A percentile compares a stretch with the other conserved stretches of the same genome.
phyloP scores from a whole-genome alignment of 176 grass and related monocot genomes.

The Phoenix dactylifera region DNA sequence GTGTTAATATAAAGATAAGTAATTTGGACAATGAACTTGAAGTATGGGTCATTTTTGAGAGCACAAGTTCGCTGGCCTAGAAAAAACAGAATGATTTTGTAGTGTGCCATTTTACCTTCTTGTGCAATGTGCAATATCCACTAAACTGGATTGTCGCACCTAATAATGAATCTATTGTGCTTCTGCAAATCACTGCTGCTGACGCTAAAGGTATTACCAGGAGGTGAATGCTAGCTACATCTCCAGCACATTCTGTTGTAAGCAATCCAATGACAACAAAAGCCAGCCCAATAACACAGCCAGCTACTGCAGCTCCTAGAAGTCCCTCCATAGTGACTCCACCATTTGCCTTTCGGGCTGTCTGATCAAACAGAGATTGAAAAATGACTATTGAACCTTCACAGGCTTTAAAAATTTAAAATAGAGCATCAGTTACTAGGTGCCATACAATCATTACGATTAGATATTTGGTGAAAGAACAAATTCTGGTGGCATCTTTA shows the following conservation, averaged over 20 bases:
- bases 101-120: constrained; percentile 39
- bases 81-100: not conserved
- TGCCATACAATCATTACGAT: no score
- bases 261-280: constrained; percentile 66
- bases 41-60: no score
- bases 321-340: constrained; percentile 64
- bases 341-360: constrained; percentile 60
- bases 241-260: constrained; percentile 48
- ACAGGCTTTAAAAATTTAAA: no score
- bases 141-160: constrained; percentile 83
- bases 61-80: not conserved
- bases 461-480: no score
- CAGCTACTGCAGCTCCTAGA: constrained; percentile 64
- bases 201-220: constrained; percentile 73
- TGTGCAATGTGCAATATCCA: constrained; percentile 64
- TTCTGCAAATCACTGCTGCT: constrained; percentile 63
- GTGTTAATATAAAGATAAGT: no score
- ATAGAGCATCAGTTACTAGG: no score
- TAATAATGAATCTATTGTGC: constrained; percentile 76
- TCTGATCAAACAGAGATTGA: constrained; percentile 32
- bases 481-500: not conserved
- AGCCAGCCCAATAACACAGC: constrained; percentile 68
- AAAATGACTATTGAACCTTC: not conserved
- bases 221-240: constrained; percentile 48
- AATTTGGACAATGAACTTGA: no score